Evolutionary conservation across 352 stramenopile species (phyloP), one percentile per base, ranked within the genome.

Genomic region (Ophiocytium majus): DNA sequence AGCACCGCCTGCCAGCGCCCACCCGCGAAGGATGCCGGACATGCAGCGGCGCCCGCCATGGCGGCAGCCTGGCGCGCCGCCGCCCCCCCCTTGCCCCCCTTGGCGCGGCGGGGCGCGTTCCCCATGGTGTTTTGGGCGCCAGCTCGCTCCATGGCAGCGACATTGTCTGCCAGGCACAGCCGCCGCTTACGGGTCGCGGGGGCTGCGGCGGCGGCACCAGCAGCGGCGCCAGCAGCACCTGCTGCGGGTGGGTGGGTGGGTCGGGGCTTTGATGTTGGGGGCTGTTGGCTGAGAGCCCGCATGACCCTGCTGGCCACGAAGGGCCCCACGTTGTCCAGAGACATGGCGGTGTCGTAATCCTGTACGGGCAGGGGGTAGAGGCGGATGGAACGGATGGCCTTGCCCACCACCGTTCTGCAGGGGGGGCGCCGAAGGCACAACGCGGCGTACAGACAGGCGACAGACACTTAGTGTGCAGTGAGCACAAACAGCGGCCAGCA

Each of bases 331-430:
- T 78, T 76, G n/a, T 87, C 83, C 50, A 87, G 63, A 0, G 83
- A 37, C 63, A 80, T 79, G 19, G 83, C 83, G 57, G 85, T 78
- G 14, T 64, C 63, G 9, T 87, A 50, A 9, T n/a, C 85, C 1
- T 80, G 81, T 35, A 87, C 74, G 32, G 83, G 83, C 31, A 87
- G 83, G 49, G 83, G 83, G 49, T 81, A 87, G 0, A 33, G 83
- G 76, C 63, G 57, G 23, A 87, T 32, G n/a, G 83, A 87, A 28
- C 50, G 50, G n/a, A 87, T 87, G 49, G 83, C 83, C 1, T 71
- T 63, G 9, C 33, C 66, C n/a, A 84, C 32, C 31, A 50, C 83
- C 19, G 76, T 49, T n/a, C 83, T 87, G 66, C 23, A 37, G 31
- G n/a, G 17, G 33, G 75, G 5, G 14, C 14, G 43, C 5, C 14